Evolutionary conservation across 2,329 filamentous ascomycete species (phyloP).

Genomic region (Trichoderma atrobrunneum): DNA sequence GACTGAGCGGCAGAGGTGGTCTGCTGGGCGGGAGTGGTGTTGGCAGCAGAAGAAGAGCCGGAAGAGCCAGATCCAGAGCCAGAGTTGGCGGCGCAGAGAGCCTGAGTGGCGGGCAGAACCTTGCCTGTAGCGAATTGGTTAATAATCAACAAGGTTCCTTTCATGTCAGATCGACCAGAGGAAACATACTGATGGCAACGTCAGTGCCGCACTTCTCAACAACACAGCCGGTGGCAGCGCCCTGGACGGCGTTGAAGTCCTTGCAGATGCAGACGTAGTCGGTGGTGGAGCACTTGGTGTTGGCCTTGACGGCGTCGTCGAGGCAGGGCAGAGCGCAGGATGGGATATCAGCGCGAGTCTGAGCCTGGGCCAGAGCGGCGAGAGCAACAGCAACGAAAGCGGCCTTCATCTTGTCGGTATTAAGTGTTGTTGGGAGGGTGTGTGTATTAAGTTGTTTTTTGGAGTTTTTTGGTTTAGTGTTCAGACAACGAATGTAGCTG

Average conservation of each 20-base stretch:
- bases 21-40: constrained; percentile 17
- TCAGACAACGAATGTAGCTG: constrained; percentile 33
- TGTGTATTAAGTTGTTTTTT: constrained; percentile 10
- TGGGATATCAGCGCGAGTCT: constrained; percentile 36
- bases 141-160: not conserved
- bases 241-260: constrained; percentile 34
- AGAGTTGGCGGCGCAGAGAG: constrained; percentile 30
- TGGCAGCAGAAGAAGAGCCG: constrained; percentile 15
- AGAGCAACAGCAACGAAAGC: constrained; percentile 33
- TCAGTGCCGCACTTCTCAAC: constrained; percentile 37
- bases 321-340: constrained; percentile 40
- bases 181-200: constrained; percentile 38
- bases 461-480: constrained; percentile 14
- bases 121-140: constrained; percentile 29
- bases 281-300: constrained; percentile 32
- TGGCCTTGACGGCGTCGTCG: constrained; percentile 29
- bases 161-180: not conserved
- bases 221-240: constrained; percentile 36
- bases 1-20: constrained; percentile 11
- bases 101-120: constrained; percentile 39
- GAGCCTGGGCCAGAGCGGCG: constrained; percentile 35
- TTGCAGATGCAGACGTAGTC: constrained; percentile 38
- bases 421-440: not conserved
- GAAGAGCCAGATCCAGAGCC: not conserved
- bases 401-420: constrained; percentile 40